phyloP scores from a whole-genome alignment of 2,329 filamentous ascomycete genomes.

The Colletotrichum australisinense region DNA sequence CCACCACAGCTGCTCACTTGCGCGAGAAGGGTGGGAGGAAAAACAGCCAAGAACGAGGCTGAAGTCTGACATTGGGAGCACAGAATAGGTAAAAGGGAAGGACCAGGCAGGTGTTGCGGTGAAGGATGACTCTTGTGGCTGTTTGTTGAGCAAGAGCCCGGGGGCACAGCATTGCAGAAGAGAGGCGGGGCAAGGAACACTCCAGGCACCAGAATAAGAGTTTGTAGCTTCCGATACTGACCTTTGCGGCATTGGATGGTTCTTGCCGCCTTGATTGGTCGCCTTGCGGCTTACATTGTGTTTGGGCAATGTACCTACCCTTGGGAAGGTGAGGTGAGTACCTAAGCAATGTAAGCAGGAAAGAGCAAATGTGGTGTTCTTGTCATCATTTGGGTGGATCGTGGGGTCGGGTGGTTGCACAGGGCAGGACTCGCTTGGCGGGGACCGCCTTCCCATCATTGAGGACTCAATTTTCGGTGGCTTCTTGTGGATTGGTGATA shows the following conservation, averaged over 20 bases:
- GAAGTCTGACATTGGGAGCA: not conserved
- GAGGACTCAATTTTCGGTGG: not conserved
- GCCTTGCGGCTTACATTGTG: not conserved
- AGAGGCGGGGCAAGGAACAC: not conserved
- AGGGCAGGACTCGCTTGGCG: not conserved
- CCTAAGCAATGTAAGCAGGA: not conserved
- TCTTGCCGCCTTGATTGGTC: constrained; percentile 1
- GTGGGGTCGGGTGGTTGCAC: not conserved
- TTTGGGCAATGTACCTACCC: not conserved
- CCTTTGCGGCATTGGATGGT: not conserved
- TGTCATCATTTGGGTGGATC: constrained; percentile 10
- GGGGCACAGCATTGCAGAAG: not conserved
- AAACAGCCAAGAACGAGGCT: constrained; percentile 24
- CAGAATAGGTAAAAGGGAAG: not conserved
- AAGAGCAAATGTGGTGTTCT: not conserved
- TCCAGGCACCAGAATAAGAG: not conserved
- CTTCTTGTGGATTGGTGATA: constrained; percentile 3
- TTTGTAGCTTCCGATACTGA: not conserved
- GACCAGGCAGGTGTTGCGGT: not conserved
- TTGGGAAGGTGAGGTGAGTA: not conserved
- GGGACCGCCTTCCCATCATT: not conserved
- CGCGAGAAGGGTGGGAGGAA: not conserved
- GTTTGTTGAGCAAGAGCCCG: not conserved
- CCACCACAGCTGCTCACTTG: not conserved
- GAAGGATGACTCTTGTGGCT: not conserved